Evolutionary conservation across 192 early-diverging fungal genomes (phyloP).

Genomic region (Thoreauomyces humboldtii): DNA sequence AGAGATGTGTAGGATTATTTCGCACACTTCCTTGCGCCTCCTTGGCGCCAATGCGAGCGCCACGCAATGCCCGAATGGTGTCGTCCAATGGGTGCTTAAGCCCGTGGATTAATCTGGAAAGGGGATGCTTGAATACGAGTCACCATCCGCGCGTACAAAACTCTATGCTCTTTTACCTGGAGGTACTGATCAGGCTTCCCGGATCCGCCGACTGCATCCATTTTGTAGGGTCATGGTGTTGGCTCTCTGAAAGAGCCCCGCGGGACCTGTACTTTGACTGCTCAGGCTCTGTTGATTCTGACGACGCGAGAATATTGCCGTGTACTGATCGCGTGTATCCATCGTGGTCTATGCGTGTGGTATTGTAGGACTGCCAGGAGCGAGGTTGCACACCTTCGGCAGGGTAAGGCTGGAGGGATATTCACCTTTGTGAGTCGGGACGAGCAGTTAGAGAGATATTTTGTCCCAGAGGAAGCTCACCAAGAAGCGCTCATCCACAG

Average conservation of each 20-base stretch:
- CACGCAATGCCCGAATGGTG: background rate
- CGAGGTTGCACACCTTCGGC: too few species aligned
- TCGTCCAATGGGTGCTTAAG: background rate
- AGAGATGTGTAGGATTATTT: constrained; percentile 39
- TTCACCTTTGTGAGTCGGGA: too few species aligned
- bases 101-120: background rate
- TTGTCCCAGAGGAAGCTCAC: too few species aligned
- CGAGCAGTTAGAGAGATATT: too few species aligned
- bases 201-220: constrained; percentile 33
- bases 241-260: background rate
- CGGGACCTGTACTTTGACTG: constrained; percentile 11
- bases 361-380: constrained; percentile 17
- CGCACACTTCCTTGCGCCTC: constrained; percentile 46
- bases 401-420: too few species aligned
- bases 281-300: background rate
- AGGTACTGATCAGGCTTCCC: constrained; percentile 25
- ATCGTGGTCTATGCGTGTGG: constrained; percentile 37
- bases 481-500: constrained; percentile 28
- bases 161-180: background rate
- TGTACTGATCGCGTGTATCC: constrained; percentile 43
- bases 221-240: constrained; percentile 22
- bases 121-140: too few species aligned
- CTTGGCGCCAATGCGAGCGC: constrained; percentile 29
- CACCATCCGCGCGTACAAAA: too few species aligned
- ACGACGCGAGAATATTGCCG: constrained; percentile 26